These are phyloP conservation scores for Ceratobasidium sp. DNA, from an alignment of 1,284 basidiomycete species.

Conservation along the genomic window DNA sequence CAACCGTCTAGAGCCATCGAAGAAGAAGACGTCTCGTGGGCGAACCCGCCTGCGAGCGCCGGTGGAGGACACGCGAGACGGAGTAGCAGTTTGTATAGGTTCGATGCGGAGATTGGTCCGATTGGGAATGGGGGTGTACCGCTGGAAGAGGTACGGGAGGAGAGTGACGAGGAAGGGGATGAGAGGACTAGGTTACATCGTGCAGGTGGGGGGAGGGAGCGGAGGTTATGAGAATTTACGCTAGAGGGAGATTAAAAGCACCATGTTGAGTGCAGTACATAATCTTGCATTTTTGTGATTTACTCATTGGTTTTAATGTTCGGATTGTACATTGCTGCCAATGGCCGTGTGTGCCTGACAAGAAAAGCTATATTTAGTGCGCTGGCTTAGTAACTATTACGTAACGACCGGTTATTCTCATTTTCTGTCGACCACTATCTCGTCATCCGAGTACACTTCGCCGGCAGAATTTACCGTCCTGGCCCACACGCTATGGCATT, in stretches of 20 bases:
- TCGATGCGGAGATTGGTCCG: constrained; percentile 60
- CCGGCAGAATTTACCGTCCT: too few relatives aligned
- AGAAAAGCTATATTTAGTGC: too few relatives aligned
- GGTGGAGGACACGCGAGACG: constrained; percentile 51
- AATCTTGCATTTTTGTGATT: background rate
- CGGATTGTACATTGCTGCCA: too few relatives aligned
- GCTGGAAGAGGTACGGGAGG: constrained; percentile 55
- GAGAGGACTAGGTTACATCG: constrained; percentile 47
- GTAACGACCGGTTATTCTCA: too few relatives aligned
- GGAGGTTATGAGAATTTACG: background rate
- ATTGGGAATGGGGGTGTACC: constrained; percentile 55
- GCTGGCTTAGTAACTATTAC: too few relatives aligned
- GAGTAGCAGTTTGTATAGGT: constrained; percentile 62
- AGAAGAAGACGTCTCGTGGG: constrained; percentile 55
- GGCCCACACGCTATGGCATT: too few relatives aligned
- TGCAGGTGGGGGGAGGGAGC: background rate
- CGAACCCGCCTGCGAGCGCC: constrained; percentile 61
- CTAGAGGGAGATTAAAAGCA: too few relatives aligned
- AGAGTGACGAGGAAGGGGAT: constrained; percentile 53
- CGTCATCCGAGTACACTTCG: too few relatives aligned
- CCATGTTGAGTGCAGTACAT: too few relatives aligned
- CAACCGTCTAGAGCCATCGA: constrained; percentile 53
- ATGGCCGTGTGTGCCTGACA: too few relatives aligned
- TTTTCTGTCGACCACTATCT: too few relatives aligned
- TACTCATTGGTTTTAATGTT: background rate